phyloP scores from a whole-genome alignment of 75 land plant species.

The Azolla pinnata region DNA sequence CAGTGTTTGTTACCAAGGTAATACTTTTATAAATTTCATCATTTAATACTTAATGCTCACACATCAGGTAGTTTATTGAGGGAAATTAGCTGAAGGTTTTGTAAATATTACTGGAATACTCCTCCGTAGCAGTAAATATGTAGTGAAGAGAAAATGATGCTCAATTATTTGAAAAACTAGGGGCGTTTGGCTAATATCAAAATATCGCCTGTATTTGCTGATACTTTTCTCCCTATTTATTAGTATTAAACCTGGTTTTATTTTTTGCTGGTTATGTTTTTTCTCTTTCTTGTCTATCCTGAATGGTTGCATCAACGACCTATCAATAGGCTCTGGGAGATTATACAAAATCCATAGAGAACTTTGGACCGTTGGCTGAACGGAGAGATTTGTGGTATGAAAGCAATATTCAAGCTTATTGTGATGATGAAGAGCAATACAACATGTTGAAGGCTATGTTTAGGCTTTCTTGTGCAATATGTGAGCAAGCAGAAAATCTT shows the following conservation, averaged over 20 bases:
- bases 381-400: constrained; percentile 18
- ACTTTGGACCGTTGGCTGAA: constrained; percentile 45
- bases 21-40: background rate
- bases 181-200: no score
- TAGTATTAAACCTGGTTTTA: no score
- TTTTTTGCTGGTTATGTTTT: no score
- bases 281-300: background rate
- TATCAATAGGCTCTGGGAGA: constrained; percentile 76
- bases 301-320: background rate
- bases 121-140: no score
- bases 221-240: no score
- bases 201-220: no score
- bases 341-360: constrained; percentile 52
- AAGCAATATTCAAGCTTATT: constrained; percentile 44
- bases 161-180: no score
- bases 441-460: constrained; percentile 89
- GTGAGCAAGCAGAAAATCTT: constrained; percentile 54
- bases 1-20: constrained; percentile 84
- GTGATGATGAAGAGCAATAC: constrained; percentile 85
- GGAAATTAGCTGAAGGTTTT: no score
- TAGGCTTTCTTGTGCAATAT: constrained; percentile 65
- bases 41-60: no score
- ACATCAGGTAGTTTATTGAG: no score
- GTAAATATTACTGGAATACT: no score
- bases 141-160: no score